A percentile compares a stretch with the other conserved stretches of the same genome.
Evolutionary conservation across 148 eudicot genomes (phyloP).

Genomic region (Oxyria digyna): DNA sequence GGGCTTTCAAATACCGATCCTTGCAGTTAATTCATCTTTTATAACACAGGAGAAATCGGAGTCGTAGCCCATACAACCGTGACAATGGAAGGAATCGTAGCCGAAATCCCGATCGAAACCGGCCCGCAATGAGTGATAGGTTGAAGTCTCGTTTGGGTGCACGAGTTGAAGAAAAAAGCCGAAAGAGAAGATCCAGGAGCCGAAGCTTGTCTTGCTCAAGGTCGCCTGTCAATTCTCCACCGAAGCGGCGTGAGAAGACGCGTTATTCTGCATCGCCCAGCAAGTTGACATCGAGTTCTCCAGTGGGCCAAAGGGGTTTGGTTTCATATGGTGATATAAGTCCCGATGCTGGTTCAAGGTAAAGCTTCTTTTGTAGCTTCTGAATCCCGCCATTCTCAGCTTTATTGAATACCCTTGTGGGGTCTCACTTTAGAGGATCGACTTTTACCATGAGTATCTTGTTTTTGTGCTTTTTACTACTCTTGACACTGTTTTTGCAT

Average conservation of each 20-base stretch:
- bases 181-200: slow-evolving; percentile 39
- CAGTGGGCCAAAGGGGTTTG: slow-evolving; percentile 52
- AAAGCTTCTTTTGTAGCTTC: neutral
- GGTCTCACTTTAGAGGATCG: neutral
- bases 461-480: neutral
- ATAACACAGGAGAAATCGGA: slow-evolving; percentile 39
- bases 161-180: slow-evolving; percentile 22
- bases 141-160: slow-evolving; percentile 79
- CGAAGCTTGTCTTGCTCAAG: slow-evolving; percentile 32
- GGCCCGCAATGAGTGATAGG: slow-evolving; percentile 55
- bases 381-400: neutral
- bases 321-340: slow-evolving; percentile 83
- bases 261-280: slow-evolving; percentile 31
- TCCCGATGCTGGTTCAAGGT: slow-evolving; percentile 41
- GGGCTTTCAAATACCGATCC: neutral
- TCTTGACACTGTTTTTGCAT: neutral
- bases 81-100: slow-evolving; percentile 37
- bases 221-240: slow-evolving; percentile 32
- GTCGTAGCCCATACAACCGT: slow-evolving; percentile 42
- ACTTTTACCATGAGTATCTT: neutral
- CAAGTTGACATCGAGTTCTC: slow-evolving; percentile 60
- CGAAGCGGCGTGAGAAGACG: slow-evolving; percentile 19
- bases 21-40: neutral
- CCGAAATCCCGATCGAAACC: slow-evolving; percentile 48
- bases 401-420: neutral